Evolutionary conservation across 2,329 filamentous ascomycete genomes (phyloP), one percentile per base, ranked within the genome.

Genomic region (Ceratocystiopsis sp.): DNA sequence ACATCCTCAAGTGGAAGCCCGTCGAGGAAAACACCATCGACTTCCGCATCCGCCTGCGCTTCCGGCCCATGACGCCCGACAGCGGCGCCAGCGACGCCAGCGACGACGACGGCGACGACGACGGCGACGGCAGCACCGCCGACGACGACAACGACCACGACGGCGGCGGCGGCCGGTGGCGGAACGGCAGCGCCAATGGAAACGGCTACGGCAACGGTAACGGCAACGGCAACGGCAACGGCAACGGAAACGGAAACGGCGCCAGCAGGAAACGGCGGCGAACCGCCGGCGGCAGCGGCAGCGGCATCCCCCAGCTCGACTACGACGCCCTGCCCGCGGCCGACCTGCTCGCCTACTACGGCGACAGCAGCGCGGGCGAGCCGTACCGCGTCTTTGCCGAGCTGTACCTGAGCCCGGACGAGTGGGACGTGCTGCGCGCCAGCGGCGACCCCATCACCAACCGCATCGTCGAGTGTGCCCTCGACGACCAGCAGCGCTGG

Each of bases 1-100:
- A 94, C 58, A 98, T 95, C 49, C 67, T 98, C 35, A 98, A 98
- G 61, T 98, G 91, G 91, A 98, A 98, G 62, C 86, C 89, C 0
- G 84, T 85, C 4, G 71, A 84, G 50, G 91, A 98, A 59, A 98
- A 98, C 64, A 93, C 86, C 0, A 77, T 98, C 52, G 91, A 98
- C 59, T 95, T 94, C 59, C 74, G 81, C 37, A 70, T 96, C 53
- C 74, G 73, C 42, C 70, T 98, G 37, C 68, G 72, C 13, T 96
- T 95, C 39, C 43, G n/a, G n/a, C 37, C 25, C 4, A 42, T 80
- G n/a, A 71, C 83, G 46, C 80, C 80, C 1, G 75, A 80, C 53
- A 71, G 74, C 14, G 62, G 29, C 19, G 81, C 91, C 52, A 72
- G 75, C 39, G 72, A 75, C 32, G 80, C 83, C 16, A 79, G 78